Base-by-base conservation (phyloP, 306 rosid genomes). In the Adenanthera pavonina region DNA sequence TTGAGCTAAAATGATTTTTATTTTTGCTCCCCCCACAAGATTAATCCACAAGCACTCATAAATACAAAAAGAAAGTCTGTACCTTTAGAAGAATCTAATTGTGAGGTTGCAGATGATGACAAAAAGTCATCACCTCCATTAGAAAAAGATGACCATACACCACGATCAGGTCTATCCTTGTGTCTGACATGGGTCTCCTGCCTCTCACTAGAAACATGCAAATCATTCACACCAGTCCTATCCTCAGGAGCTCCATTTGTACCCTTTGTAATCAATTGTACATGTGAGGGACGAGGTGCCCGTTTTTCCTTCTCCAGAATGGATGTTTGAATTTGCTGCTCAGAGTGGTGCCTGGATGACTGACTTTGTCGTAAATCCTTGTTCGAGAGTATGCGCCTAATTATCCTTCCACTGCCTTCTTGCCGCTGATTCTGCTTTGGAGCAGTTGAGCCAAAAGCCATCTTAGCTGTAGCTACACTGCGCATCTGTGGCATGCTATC, bases 111-210 rank as follows among this genome's bases (percentile, higher is more conserved):
- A 79, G 83, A 62, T 2, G 80, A 82, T 52, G 85, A 64, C 82
- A 78, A 16, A 77, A 86, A 76, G 60, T 88, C 92, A 46, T 81
- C 85, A 36, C 82, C 87, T 84, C 89, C 92, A 83, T 84, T 90
- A 68, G 84, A 83, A 67, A 84, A 86, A 51, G 82, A 76, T 33
- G 88, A 80, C 97, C 94, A 85, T 36, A 84, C 87, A 80, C 86
- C 84, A 67, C 89, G 91, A 53, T 90, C 94, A 76, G 86, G 89
- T 69, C 86, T 81, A 72, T 92, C 92, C 81, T 82, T 92, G 64
- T 89, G 84, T 56, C 89, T 92, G 43, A 51, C 61, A 77, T 83
- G 87, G 70, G 82, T 88, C 69, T 84, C 91, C 44, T 72, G 87
- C 83, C 88, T 90, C 88, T 89, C 93, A 62, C 79, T 65, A 80